Evolutionary conservation across 2,329 filamentous ascomycete species (phyloP).

Genomic region (Colletotrichum lindemuthianum): DNA sequence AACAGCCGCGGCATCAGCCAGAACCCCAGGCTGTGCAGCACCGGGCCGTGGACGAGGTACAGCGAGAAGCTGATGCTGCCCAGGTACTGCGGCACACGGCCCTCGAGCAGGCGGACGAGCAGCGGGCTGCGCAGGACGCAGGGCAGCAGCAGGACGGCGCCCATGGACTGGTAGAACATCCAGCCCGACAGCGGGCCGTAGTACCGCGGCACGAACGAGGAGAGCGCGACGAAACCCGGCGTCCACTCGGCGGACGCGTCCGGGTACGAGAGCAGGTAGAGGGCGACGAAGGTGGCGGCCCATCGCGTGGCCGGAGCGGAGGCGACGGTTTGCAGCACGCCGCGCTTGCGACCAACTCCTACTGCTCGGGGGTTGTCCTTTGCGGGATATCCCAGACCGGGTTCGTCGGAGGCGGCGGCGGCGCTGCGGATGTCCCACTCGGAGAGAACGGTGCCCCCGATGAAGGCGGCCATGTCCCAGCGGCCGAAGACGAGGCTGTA

Average conservation of each 20-base stretch:
- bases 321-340: conserved; percentile 26
- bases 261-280: conserved; percentile 52
- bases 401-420: conserved; percentile 18
- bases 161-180: conserved; percentile 53
- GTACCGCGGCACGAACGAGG: conserved; percentile 47
- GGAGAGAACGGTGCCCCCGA: conserved; percentile 49
- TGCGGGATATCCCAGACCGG: conserved; percentile 35
- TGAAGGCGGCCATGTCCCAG: conserved; percentile 53
- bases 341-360: background rate
- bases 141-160: conserved; percentile 48
- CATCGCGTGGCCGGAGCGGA: conserved; percentile 41
- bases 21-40: conserved; percentile 42
- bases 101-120: conserved; percentile 44
- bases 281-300: conserved; percentile 43
- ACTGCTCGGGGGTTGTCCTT: conserved; percentile 13
- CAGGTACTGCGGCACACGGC: conserved; percentile 47
- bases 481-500: conserved; percentile 48
- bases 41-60: conserved; percentile 51
- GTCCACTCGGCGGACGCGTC: conserved; percentile 51
- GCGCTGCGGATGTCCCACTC: conserved; percentile 48
- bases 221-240: conserved; percentile 48
- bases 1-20: conserved; percentile 52
- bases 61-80: conserved; percentile 53
- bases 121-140: conserved; percentile 47
- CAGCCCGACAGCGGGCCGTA: conserved; percentile 49